Evolutionary conservation across 169 alveolate species (phyloP), one percentile per base, ranked within the genome.

Genomic region (Babesia ovis): DNA sequence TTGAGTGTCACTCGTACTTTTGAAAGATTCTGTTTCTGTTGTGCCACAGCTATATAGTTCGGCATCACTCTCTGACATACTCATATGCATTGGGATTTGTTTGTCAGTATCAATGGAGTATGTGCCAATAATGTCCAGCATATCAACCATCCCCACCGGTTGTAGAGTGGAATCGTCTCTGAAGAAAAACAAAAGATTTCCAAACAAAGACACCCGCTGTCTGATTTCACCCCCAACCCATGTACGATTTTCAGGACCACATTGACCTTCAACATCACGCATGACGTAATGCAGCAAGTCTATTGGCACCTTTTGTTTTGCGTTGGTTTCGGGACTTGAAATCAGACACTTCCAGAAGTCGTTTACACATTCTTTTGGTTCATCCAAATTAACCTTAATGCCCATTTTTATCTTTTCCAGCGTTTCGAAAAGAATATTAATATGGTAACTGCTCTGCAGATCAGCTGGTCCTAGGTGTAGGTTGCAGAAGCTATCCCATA

Each of bases 161-260:
- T 77, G 86, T 0, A 77, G 69, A 3, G 72, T 39, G 25, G 86
- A 77, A 31, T 77, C 61, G 35, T 77, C 86, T 29, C 69, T 67
- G 68, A 68, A 77, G 29, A 77, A 16, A 11, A 77, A 32, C 25
- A 77, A 14, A 6, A 67, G 51, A 23, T 43, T 58, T 14, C 86
- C 86, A 23, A 77, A 77, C 20, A 77, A 23, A 18, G 72, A 59
- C 68, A 68, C 9, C 1, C 67, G 43, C 48, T 50, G 54, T 34
- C 69, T 25, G 20, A 62, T 39, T 18, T 20, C 34, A n/a, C 86
- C 86, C 3, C 55, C 61, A 23, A 68, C 20, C 86, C 86, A 77
- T 27, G 71, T 77, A 9, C n/a, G 16, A 31, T 56, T 48, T 22
- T 46, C 51, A 12, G 51, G 62, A 8, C 39, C 34, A 18, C 35